Percentiles rank a stretch among this genome's conserved stretches.
These are phyloP conservation scores for Lyophyllum semitale DNA, from an alignment of 768 basidiomycete species.

Conservation along the genomic window DNA sequence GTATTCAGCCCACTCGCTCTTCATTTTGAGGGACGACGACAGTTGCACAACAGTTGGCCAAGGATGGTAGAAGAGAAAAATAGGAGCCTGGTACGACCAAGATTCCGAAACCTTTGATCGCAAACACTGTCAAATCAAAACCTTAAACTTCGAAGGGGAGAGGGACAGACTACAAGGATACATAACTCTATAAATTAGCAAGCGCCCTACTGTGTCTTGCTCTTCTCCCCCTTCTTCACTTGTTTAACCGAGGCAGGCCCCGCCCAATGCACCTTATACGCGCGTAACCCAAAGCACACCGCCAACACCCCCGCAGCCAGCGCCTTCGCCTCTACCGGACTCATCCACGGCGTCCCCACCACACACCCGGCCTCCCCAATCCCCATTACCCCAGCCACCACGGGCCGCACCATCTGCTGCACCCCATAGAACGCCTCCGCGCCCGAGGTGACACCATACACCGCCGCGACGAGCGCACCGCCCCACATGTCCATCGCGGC, in stretches of 20 bases:
- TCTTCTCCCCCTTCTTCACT: not conserved
- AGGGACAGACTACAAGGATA: not conserved
- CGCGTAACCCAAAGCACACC: slow-evolving; percentile 36
- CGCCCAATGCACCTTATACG: slow-evolving; percentile 28
- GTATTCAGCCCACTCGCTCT: too few relatives aligned
- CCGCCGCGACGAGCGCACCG: slow-evolving; percentile 42
- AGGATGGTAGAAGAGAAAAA: too few relatives aligned
- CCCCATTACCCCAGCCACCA: not conserved
- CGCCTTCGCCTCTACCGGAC: slow-evolving; percentile 30
- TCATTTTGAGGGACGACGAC: too few relatives aligned
- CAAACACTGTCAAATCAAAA: too few relatives aligned
- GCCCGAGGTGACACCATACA: slow-evolving; percentile 11
- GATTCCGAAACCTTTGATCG: too few relatives aligned
- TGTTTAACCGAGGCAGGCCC: not conserved
- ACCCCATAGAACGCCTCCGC: slow-evolving; percentile 9
- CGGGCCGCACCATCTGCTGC: slow-evolving; percentile 11
- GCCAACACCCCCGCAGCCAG: slow-evolving; percentile 32
- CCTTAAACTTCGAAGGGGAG: too few relatives aligned
- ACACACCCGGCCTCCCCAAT: not conserved
- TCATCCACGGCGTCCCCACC: slow-evolving; percentile 5
- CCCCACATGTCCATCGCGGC: slow-evolving; percentile 54
- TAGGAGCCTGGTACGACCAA: too few relatives aligned
- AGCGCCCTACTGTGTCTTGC: not conserved
- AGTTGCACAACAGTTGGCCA: too few relatives aligned
- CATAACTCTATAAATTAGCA: not conserved